These are phyloP conservation scores for Anisodus acutangulus DNA, from an alignment of 257 asterid species.

Conservation along the genomic window DNA sequence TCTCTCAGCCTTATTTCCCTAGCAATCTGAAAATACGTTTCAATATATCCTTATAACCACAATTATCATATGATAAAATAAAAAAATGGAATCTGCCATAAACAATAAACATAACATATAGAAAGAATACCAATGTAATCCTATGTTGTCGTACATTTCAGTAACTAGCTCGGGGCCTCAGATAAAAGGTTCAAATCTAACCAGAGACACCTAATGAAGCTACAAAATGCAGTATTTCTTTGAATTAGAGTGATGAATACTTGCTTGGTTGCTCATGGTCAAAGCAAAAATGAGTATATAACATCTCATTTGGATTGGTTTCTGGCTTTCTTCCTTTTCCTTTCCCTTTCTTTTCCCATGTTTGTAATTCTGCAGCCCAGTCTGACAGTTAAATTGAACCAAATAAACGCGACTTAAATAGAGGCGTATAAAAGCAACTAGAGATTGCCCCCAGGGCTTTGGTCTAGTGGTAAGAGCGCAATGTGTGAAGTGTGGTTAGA, in stretches of 20 bases:
- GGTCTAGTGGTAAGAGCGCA: not conserved
- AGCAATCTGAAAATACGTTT: conserved; percentile 68
- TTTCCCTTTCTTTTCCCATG: not conserved
- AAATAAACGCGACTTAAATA: conserved; percentile 5
- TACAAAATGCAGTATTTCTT: not conserved
- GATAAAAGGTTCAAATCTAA: conserved; percentile 12
- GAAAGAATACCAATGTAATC: not conserved
- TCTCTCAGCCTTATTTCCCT: conserved; percentile 97
- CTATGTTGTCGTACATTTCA: not conserved
- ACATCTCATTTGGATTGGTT: conserved; percentile 10
- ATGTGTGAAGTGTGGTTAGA: conserved; percentile 1
- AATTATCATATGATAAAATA: not conserved
- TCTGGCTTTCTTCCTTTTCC: conserved; percentile 18
- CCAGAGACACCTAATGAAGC: not conserved
- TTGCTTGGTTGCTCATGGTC: not conserved
- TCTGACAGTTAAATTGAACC: not conserved
- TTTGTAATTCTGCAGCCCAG: conserved; percentile 5
- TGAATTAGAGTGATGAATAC: conserved; percentile 19
- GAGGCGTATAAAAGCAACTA: not conserved
- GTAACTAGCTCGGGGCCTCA: not conserved
- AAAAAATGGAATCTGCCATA: not conserved
- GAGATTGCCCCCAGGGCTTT: not conserved
- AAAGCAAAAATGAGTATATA: not conserved
- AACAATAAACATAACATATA: not conserved
- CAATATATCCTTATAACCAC: not conserved